Evolutionary conservation across 2,329 filamentous ascomycete genomes (phyloP), one percentile per base, ranked within the genome.

Genomic region (Paecilomyces formosus): DNA sequence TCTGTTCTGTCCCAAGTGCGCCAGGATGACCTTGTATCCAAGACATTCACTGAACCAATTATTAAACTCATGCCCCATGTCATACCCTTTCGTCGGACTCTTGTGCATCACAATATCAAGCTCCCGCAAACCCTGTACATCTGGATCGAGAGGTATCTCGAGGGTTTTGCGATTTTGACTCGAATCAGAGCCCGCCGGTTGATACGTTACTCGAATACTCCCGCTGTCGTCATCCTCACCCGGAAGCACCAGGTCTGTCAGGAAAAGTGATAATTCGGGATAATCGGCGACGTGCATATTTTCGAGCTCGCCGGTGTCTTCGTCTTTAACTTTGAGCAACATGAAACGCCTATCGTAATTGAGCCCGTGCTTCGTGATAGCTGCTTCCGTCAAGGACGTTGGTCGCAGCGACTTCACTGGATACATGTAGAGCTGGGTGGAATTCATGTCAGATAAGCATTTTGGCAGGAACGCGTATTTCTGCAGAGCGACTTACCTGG

Each of bases 321-420:
- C 68, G 62, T 45, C n/a, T 18, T 45, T 45, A n/a, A 82, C 76
- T 64, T 82, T 82, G 61, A 85, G 80, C 3, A 91, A 80, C 83
- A 91, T 89, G 73, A 89, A 91, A 33, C 79, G 79, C 9, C 88
- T 82, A 74, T 92, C 88, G 68, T 88, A 76, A 49, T 78, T 75
- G 64, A 90, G 78, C 13, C 88, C 88, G 62, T 85, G 81, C n/a
- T 79, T 77, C 4, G 81, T 82, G 53, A 90, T 72, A n/a, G 73
- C 72, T 2, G 85, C 79, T 0, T 74, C 71, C 3, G 76, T 60
- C 31, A 90, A 74, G 18, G 78, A 71, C 57, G 87, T 82, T 55
- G 82, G 83, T 35, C 85, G 83, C n/a, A 90, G 80, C 7, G 82
- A 86, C 70, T 91, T 91, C 74, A 91, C 86, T 50, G 88, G 88